Base-by-base conservation (phyloP, 2,329 filamentous ascomycete genomes). In the Pseudocercospora musae region DNA sequence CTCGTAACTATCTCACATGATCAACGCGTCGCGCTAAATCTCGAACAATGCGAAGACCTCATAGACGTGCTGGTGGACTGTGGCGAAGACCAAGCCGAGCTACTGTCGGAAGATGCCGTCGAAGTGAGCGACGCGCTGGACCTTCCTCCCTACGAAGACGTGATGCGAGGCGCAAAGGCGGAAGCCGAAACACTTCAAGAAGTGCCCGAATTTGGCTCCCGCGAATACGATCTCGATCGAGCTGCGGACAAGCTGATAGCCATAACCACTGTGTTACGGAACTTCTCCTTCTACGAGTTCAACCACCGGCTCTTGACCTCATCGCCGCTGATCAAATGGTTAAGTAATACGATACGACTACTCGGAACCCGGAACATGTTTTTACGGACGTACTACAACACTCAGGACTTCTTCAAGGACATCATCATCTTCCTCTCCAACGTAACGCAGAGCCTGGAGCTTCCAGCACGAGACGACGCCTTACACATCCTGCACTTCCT, bases 321-420 rank as follows among this genome's bases (percentile, higher is more conserved):
- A 59, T 84, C 92, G 57, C 78, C 85, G 5, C 88, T 97, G 18
- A 84, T 97, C 71, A 92, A 90, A 69, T 92, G 97, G 71, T 79
- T 97, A 8, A 92, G 91, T 62, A 88, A 88, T 50, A 85, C 93
- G 3, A 92, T 98, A 66, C 85, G 92, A 63, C 91, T 95, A 68
- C 82, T 98, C 13, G 95, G 94, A 29, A 97, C 93, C 3, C 89
- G 92, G 13, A 92, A 92, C 69, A 91, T 94, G 83, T 84, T 98
- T 29, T 79, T 98, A 46, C 87, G 92, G 42, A 91, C 88, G 3
- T 85, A 95, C 68, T 82, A 85, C 72, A 96, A 97, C 76, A 95
- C 90, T 0, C 81, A 97, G 68, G 95, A 99, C 76, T 94, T 98
- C 71, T 96, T 97, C 91, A 99, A 99, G 78, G 95, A 99, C 75